Conservation (phyloP, 306 rosid species). For the Rosa rugosa region DNA sequence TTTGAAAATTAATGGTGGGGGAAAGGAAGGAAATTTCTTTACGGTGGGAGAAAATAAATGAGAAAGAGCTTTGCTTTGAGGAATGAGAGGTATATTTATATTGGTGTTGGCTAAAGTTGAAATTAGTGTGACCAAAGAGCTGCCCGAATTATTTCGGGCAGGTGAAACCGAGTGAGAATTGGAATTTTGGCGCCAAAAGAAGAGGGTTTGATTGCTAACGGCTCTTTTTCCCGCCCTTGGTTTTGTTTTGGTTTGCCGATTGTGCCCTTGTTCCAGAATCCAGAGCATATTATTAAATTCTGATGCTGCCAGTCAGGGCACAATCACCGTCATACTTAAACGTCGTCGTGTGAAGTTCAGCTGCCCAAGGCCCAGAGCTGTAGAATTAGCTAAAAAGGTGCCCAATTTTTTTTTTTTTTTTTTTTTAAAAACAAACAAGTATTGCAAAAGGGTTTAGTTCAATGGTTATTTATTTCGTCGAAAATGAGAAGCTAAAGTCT, state of each 20-base stretch:
- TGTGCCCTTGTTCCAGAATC: constrained; percentile 33
- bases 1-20: constrained; percentile 29
- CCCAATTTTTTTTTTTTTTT: too few relatives aligned
- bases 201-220: constrained; percentile 60
- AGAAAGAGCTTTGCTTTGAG: constrained; percentile 20
- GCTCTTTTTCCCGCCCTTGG: constrained; percentile 92
- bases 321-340: constrained; percentile 27
- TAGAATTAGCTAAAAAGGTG: not conserved
- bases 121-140: constrained; percentile 18
- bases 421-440: too few relatives aligned
- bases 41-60: constrained; percentile 19
- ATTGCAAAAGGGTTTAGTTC: too few relatives aligned
- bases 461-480: too few relatives aligned
- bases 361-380: not conserved
- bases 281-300: constrained; percentile 16
- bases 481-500: too few relatives aligned
- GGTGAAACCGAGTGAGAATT: constrained; percentile 44
- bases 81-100: constrained; percentile 20
- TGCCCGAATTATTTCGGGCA: constrained; percentile 89
- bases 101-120: constrained; percentile 24
- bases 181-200: constrained; percentile 45
- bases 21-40: constrained; percentile 26
- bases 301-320: constrained; percentile 33
- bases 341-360: constrained; percentile 38
- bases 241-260: constrained; percentile 6